Evolutionary conservation across 495 filamentous ascomycete genomes (phyloP), one percentile per base, ranked within the genome.

Genomic region (Podospora pseudoanserina): DNA sequence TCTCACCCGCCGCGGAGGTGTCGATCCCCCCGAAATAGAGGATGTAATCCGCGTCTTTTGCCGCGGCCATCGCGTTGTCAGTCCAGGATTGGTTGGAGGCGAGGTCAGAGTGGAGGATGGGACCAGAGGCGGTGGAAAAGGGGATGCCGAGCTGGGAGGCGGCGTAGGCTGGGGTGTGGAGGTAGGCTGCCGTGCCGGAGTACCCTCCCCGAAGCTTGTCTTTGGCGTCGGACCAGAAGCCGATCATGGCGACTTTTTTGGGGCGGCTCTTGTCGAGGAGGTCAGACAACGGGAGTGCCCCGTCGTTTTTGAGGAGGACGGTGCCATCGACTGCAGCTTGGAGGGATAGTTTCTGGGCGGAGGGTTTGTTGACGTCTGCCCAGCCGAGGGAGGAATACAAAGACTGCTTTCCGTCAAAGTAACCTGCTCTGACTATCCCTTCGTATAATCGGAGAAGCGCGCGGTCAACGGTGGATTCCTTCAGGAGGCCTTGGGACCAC

Each of bases 41-140:
- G 54, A 83, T 78, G 11, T 75, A 74, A 55, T 83, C 77, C n/a
- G 82, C 75, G 4, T 76, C 67, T 15, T 72, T 67, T 0, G 83
- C 80, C 3, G 77, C 77, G 5, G 66, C 68, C 9, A 81, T 63
- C 9, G 80, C 79, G 3, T 72, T 86, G 0, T 80, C 82, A 5
- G 86, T 85, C 16, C 90, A 81, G 70, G 81, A 81, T 49, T 49
- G 5, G 73, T 90, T 90, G 53, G 81, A 83, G 0, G 86, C 87
- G 49, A 85, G 76, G 0, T 84, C 86, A 44, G 69, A 71, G 7
- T 88, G 87, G 18, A 67, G 63, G 20, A 76, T 56, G 2, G 79
- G 76, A 0, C 77, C 79, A 6, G 61, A 67, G 57, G 72, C 76
- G 27, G 66, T 68, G 58, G 56, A 30, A 64, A 71, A 63, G 27